Base-by-base conservation (phyloP, 2,329 filamentous ascomycete species). In the Aureobasidium vineae region DNA sequence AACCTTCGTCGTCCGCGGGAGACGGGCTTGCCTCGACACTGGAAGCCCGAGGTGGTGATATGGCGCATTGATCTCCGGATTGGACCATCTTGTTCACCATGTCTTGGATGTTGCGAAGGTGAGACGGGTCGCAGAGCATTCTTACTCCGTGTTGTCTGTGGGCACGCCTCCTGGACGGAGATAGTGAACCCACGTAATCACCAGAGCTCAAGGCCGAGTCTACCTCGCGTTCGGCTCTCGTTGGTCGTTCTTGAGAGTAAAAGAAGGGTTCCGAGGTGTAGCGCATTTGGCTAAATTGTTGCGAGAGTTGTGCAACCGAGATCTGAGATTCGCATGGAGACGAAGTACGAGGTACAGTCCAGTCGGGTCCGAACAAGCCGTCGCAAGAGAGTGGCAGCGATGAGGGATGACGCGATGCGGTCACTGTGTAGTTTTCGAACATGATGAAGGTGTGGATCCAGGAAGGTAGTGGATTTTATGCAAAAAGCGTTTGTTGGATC, bases 391-490 rank as follows among this genome's bases (percentile, higher is more conserved):
- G 36, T 26, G 68, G 66, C 3, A 69, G 50, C 21, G 68, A 68
- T 45, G 73, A 71, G 8, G 71, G 72, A 53, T 72, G 74, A 61
- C 73, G 73, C 67, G 76, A 74, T 5, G 73, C 73, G 7, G 75
- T 70, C 71, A 79, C 77, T 70, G 77, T 77, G 69, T 78, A 79
- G 72, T 75, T 69, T 52, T 75, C 74, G 69, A 79, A 79, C 71
- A 79, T 74, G 49, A n/a, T 63, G 49, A n/a, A 63, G 59, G 11
- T 50, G 15, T n/a, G 1, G 15, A 50, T 21, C 43, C 15, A 6
- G 11, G 2, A 11, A 31, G 8, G 57, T 61, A n/a, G n/a, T n/a
- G 41, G 2, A 3, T 36, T 6, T 28, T 15, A 28, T 47, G 23
- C 26, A 19, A 19, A 13, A 33, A 59, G 21, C 26, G 54, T 21